Evolutionary conservation across 208 protist species (phyloP), one percentile per base, ranked within the genome.

Genomic region (Strigomonas culicis): DNA sequence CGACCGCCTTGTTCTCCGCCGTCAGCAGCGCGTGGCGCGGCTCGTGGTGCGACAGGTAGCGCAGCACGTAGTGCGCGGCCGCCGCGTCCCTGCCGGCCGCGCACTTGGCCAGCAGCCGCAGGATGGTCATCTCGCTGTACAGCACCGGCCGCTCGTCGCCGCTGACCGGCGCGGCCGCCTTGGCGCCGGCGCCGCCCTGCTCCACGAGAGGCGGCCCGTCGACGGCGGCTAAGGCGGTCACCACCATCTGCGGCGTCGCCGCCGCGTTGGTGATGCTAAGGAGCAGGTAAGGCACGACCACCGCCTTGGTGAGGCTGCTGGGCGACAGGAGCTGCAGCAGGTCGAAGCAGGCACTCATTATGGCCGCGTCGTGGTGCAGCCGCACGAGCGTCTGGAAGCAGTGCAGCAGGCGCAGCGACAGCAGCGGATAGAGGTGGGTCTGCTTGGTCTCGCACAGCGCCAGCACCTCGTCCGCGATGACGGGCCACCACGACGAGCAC

Each of bases 81-180:
- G 30, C 71, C 21, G 72, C 74, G 52, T 92, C 86, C 13, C 69
- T 72, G 69, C 77, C 80, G 34, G 76, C 70, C 22, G 84, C 75
- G 64, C 89, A 95, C 75, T 95, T 92, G 8, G 81, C 76, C 30
- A 92, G 64, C n/a, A 95, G 75, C 24, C 82, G 82, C 51, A 94
- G 75, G 32, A 79, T 62, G 0, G 88, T 94, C 0, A 75, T 58
- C 58, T 92, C 88, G 66, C 78, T 88, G 73, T 72, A 84, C 51
- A 94, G 74, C 31, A 81, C 46, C 22, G 84, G 82, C 28, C 50
- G 65, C 21, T 51, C 67, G 0, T 46, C 15, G 0, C 25, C 25
- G 7, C n/a, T 34, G 24, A n/a, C 25, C 13, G 24, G 10, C 4
- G 21, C 28, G 50, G 61, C 39, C 13, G 25, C 52, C 27, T 43